Evolutionary conservation across 2,329 filamentous ascomycete species (phyloP), one percentile per base, ranked within the genome.

Genomic region (Cyclaneusma minus): DNA sequence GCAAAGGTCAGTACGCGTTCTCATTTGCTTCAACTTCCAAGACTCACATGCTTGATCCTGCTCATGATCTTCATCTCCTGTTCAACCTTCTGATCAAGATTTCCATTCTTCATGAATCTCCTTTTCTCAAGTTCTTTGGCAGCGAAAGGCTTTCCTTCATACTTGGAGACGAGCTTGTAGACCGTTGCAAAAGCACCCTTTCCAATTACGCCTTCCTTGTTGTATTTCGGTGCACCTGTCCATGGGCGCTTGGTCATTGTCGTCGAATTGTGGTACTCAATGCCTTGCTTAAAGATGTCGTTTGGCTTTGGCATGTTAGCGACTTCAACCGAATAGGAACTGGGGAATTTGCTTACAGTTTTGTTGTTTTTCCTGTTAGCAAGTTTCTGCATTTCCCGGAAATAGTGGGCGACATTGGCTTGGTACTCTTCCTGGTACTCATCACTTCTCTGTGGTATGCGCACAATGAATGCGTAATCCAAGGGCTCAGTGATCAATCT

Each of bases 51-150:
- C 28, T 74, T 61, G 27, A 95, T 66, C 28, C 63, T 67, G 42
- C 77, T 72, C 83, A 98, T 95, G 41, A 98, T 95, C 37, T 72
- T 79, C 76, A 98, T 87, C 54, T 98, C 89, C 41, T 91, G 94
- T 45, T 94, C 82, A 9, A 95, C 78, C 49, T 91, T 93, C 38
- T 84, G 76, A 42, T 93, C 84, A 13, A 93, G 53, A 12, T 85
- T 62, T 3, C 84, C 85, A 40, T 93, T 89, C 55, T 92, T 93
- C 59, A 93, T 81, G 45, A 94, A 92, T 11, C 75, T 73, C 27
- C 80, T 71, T 55, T 94, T 95, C 50, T 94, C 84, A 4, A 98
- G 68, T 50, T 95, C 84, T 49, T 98, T 98, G 9, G 84, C 85
- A 4, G 89, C 89, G 43, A 79, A 91, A 0, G 87, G 70, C 16